Conservation (phyloP, 176 grass and related monocot genomes). For the Bothriochloa decipiens region DNA sequence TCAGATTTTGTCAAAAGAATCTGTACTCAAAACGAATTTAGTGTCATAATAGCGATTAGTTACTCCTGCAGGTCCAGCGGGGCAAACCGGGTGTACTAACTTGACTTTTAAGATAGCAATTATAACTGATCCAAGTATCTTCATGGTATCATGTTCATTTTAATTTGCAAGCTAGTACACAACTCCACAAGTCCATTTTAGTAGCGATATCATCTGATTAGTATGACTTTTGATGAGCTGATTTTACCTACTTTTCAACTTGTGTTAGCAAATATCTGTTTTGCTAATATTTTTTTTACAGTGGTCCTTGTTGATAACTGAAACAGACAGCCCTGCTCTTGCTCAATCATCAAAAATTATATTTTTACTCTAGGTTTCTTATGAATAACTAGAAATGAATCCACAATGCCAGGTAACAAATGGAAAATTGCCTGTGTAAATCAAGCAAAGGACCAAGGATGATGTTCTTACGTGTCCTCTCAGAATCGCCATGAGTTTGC, state of each 20-base stretch:
- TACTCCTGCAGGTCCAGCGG: background rate
- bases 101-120: background rate
- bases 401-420: background rate
- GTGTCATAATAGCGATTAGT: background rate
- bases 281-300: background rate
- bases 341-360: background rate
- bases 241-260: background rate
- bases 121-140: background rate
- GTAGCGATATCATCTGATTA: background rate
- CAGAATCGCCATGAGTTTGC: slow-evolving; percentile 55
- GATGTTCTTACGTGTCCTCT: slow-evolving; percentile 59
- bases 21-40: background rate
- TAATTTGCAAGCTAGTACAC: background rate
- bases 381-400: background rate
- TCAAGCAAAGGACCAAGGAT: background rate
- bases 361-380: background rate
- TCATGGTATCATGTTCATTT: slow-evolving; percentile 19
- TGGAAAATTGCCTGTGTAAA: background rate
- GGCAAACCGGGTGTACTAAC: background rate
- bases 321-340: background rate
- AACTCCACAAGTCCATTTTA: background rate
- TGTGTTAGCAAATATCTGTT: background rate
- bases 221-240: background rate
- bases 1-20: background rate
- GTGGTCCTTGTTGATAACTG: background rate